phyloP scores from a whole-genome alignment of 805 yeast genomes.

The Sugiyamaella mastotermitis region DNA sequence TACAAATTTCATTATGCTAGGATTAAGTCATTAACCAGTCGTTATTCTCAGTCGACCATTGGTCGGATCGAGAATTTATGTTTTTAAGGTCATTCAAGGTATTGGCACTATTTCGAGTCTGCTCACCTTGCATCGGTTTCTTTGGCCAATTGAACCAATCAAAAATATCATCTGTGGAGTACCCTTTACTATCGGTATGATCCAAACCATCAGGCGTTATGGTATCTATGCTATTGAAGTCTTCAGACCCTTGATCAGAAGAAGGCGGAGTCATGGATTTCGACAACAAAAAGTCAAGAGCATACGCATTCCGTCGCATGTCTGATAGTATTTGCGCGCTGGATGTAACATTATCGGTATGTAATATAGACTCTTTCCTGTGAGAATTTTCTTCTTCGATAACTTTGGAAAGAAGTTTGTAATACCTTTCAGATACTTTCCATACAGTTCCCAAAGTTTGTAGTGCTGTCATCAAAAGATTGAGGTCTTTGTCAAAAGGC shows the following conservation, averaged over 20 bases:
- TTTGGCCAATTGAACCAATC: slow-evolving; percentile 26
- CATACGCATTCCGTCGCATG: slow-evolving; percentile 25
- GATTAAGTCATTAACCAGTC: too few species aligned
- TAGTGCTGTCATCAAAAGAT: slow-evolving; percentile 16
- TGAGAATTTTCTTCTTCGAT: slow-evolving; percentile 22
- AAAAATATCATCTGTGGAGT: slow-evolving; percentile 14
- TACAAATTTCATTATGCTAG: too few species aligned
- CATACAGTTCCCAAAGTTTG: slow-evolving; percentile 20
- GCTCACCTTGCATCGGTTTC: too few species aligned
- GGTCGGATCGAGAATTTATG: too few species aligned
- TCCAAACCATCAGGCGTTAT: slow-evolving; percentile 1
- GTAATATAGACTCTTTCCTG: background rate
- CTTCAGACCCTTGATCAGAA: slow-evolving; percentile 5
- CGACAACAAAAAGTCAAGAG: slow-evolving; percentile 22
- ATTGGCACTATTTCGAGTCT: too few species aligned
- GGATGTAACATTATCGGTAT: slow-evolving; percentile 1
- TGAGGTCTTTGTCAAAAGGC: slow-evolving; percentile 20
- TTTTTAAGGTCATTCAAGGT: too few species aligned
- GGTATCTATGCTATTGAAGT: background rate
- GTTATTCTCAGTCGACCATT: too few species aligned
- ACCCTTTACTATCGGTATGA: slow-evolving; percentile 1
- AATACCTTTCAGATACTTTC: slow-evolving; percentile 23
- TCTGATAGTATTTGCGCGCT: slow-evolving; percentile 23
- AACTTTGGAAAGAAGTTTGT: slow-evolving; percentile 19
- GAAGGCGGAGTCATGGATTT: slow-evolving; percentile 4